Percentiles rank a stretch among this genome's conserved stretches.
These are phyloP conservation scores for Litchi chinensis DNA, from an alignment of 345 rosid species.

Conservation along the genomic window DNA sequence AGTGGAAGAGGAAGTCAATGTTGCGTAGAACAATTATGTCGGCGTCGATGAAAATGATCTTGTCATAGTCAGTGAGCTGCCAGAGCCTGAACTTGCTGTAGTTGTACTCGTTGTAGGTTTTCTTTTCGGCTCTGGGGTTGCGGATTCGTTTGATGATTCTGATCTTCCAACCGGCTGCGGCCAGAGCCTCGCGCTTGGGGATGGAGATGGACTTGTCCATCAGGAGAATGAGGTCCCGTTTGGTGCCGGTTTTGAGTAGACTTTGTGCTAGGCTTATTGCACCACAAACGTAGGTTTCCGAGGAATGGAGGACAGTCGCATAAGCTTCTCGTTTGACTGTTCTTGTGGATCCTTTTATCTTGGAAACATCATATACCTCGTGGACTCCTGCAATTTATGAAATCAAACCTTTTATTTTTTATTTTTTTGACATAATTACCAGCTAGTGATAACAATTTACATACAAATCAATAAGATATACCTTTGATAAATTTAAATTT, in stretches of 20 bases:
- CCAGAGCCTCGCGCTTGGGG: slow-evolving; percentile 61
- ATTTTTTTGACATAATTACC: background rate
- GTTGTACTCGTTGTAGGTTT: slow-evolving; percentile 82
- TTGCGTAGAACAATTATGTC: slow-evolving; percentile 80
- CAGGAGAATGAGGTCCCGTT: slow-evolving; percentile 84
- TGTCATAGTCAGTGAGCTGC: slow-evolving; percentile 87
- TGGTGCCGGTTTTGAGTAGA: slow-evolving; percentile 75
- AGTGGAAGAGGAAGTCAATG: slow-evolving; percentile 77
- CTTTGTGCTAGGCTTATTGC: slow-evolving; percentile 88
- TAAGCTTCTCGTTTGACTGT: slow-evolving; percentile 74
- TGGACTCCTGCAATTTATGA: slow-evolving; percentile 47
- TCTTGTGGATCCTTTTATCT: slow-evolving; percentile 46
- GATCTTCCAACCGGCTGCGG: slow-evolving; percentile 79
- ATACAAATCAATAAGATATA: no score
- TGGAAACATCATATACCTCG: slow-evolving; percentile 63
- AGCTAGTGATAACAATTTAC: background rate
- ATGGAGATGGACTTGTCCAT: slow-evolving; percentile 71
- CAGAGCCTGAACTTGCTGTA: slow-evolving; percentile 91
- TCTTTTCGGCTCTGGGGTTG: slow-evolving; percentile 70
- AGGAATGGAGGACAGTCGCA: slow-evolving; percentile 89
- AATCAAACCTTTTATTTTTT: background rate
- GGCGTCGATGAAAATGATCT: slow-evolving; percentile 83
- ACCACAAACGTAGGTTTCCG: slow-evolving; percentile 84
- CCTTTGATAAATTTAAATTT: no score
- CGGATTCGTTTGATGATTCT: slow-evolving; percentile 70